Evolutionary conservation across 225 moss, liverwort and hornwort species (phyloP).

Genomic region (Marchantia polymorpha): DNA sequence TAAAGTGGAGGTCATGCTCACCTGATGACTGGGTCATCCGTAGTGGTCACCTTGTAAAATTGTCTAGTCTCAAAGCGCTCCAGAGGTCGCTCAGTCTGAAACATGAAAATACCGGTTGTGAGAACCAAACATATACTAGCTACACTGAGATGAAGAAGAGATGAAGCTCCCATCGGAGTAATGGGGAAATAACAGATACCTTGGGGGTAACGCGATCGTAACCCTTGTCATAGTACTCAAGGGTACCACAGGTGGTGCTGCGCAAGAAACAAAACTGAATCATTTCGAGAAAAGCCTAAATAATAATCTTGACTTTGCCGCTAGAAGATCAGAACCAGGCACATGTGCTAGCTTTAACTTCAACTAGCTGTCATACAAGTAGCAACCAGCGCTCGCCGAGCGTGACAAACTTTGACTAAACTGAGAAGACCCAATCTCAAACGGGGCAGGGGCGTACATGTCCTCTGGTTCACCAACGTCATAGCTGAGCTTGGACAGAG

Average conservation of each 20-base stretch:
- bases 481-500: constrained; percentile 86
- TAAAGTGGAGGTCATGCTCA: constrained; percentile 14
- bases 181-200: constrained; percentile 29
- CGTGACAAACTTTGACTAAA: neutral
- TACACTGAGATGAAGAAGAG: too few relatives aligned
- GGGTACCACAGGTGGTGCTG: constrained; percentile 88
- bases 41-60: constrained; percentile 95
- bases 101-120: neutral
- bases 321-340: neutral
- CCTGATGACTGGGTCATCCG: constrained; percentile 96
- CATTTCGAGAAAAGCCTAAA: constrained; percentile 4
- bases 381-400: neutral
- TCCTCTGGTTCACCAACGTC: constrained; percentile 97
- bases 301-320: too few relatives aligned
- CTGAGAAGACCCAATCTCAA: neutral
- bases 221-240: constrained; percentile 92
- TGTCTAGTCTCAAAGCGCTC: constrained; percentile 90
- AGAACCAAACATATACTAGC: neutral
- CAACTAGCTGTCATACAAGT: neutral
- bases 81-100: constrained; percentile 65
- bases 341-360: neutral
- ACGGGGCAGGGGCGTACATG: constrained; percentile 47
- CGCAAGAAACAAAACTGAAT: constrained; percentile 11
- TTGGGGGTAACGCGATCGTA: constrained; percentile 96
- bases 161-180: neutral